Percentiles rank a stretch among this genome's conserved stretches.
Conservation (phyloP, 257 asterid genomes). For the Solanum arcanum region DNA sequence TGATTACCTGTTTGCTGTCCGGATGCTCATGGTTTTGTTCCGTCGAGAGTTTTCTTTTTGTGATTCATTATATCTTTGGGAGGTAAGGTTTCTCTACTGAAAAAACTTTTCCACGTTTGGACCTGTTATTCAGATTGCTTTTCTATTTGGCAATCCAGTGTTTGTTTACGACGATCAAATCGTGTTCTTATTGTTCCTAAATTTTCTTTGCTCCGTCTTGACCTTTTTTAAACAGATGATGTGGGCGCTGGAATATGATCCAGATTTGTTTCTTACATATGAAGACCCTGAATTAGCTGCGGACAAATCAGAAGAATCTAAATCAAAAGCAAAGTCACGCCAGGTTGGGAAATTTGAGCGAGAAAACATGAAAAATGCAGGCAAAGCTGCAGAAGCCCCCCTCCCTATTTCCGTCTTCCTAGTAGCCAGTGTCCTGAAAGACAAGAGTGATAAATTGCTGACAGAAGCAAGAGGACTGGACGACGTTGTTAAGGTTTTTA, state of each 20-base stretch:
- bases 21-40: slow-evolving; percentile 96
- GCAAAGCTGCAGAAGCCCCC: slow-evolving; percentile 32
- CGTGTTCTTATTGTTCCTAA: neutral
- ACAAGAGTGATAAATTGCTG: slow-evolving; percentile 58
- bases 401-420: slow-evolving; percentile 91
- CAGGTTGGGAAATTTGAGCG: slow-evolving; percentile 73
- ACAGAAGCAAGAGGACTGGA: slow-evolving; percentile 86
- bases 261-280: slow-evolving; percentile 41
- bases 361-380: slow-evolving; percentile 52
- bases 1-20: slow-evolving; percentile 83
- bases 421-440: slow-evolving; percentile 85
- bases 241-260: slow-evolving; percentile 96
- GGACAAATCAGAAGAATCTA: slow-evolving; percentile 48
- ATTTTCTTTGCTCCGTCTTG: neutral
- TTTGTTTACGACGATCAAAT: neutral
- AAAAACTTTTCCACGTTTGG: neutral
- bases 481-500: slow-evolving; percentile 72
- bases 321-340: slow-evolving; percentile 47
- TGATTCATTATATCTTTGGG: slow-evolving; percentile 92
- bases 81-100: slow-evolving; percentile 34
- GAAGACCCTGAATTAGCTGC: slow-evolving; percentile 43
- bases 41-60: slow-evolving; percentile 93
- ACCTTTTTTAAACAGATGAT: slow-evolving; percentile 48
- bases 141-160: neutral
- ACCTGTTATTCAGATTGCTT: neutral